Base-by-base conservation (phyloP, 495 filamentous ascomycete species). In the Neurospora sp. region DNA sequence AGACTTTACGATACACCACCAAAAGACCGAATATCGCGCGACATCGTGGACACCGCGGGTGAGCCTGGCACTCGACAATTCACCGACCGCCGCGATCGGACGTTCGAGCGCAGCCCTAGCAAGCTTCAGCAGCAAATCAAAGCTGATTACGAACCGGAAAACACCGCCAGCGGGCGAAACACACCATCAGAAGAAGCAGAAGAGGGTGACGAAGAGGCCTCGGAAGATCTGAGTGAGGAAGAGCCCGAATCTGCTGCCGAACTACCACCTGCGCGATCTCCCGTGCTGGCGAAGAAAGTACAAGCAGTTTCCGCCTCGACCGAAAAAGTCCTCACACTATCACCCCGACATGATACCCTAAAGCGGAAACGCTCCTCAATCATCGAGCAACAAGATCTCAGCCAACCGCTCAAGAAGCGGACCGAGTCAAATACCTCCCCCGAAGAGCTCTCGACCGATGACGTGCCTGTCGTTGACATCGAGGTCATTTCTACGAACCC, bases 1-100 rank as follows among this genome's bases (percentile, higher is more conserved):
- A 89, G 96, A 70, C 87, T 98, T 76, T 95, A 96, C 75, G 89
- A 92, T 78, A 94, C 95, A n/a, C 96, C 96, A 27, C 89, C 92
- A 72, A 93, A 94, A 74, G 82, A 85, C 75, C 86, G 86, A 76
- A 85, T 87, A 74, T 85, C 85, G 76, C 87, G 91, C 80, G 90
- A 93, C 68, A 85, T 90, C 9, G 75, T 92, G 22, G 87, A 75
- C 48, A 75, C 78, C 76, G 76, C 81, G 79, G 68, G 81, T 78
- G 76, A 85, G 74, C 76, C 78, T 72, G 76, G 74, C n/a, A 75
- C 61, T 61, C 79, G 78, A 61, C 80, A 78, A 72, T 81, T 82
- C 71, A 76, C 78, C 14, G 79, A 83, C 44, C 77, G 75, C 40
- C 77, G 77, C 71, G 79, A 78, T 69, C 74, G 82, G 40, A 75